phyloP scores from a whole-genome alignment of 179 eudicot species.

The Gypsophila paniculata region DNA sequence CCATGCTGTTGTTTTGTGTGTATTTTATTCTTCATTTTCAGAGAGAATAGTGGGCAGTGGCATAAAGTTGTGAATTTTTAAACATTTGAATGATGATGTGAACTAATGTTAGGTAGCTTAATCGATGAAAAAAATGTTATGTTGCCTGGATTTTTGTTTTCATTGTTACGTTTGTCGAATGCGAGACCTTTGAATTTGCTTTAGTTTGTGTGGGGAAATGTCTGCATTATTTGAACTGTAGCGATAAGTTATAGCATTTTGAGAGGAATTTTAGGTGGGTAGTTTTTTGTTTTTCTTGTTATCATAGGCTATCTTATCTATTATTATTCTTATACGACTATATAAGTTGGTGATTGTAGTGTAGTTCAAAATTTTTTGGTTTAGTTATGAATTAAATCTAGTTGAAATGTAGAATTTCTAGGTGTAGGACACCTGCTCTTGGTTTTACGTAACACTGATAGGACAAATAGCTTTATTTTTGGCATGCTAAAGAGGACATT shows the following conservation, averaged over 20 bases:
- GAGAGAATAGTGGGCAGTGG: not conserved
- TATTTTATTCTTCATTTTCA: not conserved
- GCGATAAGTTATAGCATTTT: not conserved
- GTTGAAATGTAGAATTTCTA: not conserved
- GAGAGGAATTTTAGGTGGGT: not conserved
- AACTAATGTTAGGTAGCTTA: not conserved
- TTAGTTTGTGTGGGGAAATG: not conserved
- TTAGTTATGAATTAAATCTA: not conserved
- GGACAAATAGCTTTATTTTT: not conserved
- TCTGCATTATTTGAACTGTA: not conserved
- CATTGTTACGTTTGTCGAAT: too few species aligned
- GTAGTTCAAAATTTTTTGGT: not conserved
- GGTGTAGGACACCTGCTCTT: not conserved
- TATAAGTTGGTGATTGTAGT: not conserved
- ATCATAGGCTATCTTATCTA: not conserved
- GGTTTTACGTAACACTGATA: not conserved
- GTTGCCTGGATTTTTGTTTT: not conserved
- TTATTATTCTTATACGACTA: not conserved
- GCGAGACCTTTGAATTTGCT: not conserved
- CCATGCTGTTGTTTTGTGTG: not conserved
- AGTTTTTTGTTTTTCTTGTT: not conserved
- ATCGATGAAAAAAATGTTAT: not conserved
- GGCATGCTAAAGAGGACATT: not conserved
- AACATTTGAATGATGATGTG: not conserved
- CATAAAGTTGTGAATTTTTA: not conserved